phyloP scores from a whole-genome alignment of 2,329 filamentous ascomycete species.

The Botrytis deweyae region DNA sequence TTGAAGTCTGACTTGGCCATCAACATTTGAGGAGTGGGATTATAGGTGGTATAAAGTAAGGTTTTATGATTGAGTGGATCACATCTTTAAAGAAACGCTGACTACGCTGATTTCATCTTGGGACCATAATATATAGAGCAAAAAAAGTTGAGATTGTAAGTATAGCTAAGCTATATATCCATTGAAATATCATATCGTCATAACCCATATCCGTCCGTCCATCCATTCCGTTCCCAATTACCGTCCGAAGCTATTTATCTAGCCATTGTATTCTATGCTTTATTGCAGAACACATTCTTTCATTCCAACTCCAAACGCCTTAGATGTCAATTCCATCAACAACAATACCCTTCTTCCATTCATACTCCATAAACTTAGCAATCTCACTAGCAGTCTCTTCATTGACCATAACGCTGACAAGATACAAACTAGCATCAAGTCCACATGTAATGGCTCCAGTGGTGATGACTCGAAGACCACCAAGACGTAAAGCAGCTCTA shows the following conservation, averaged over 20 bases:
- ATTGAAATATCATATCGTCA: conserved; percentile 11
- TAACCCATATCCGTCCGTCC: conserved; percentile 11
- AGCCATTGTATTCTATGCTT: conserved; percentile 25
- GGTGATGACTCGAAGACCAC: conserved; percentile 72
- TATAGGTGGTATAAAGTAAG: background rate
- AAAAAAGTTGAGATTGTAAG: conserved; percentile 38
- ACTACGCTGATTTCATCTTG: background rate
- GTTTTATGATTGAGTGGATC: background rate
- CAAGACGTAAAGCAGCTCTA: conserved; percentile 61
- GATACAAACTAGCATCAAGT: conserved; percentile 79
- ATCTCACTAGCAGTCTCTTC: conserved; percentile 75
- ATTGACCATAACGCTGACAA: conserved; percentile 79
- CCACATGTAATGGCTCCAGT: conserved; percentile 76
- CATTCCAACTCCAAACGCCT: conserved; percentile 29
- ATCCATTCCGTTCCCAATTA: conserved; percentile 4
- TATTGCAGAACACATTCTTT: conserved; percentile 22
- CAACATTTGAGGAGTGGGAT: background rate
- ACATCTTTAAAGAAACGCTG: background rate
- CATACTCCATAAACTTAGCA: conserved; percentile 74
- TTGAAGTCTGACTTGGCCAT: background rate
- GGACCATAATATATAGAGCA: background rate
- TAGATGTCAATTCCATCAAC: conserved; percentile 84
- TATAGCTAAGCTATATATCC: conserved; percentile 14
- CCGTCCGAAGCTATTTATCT: conserved; percentile 18
- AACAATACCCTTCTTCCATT: conserved; percentile 81